Base-by-base conservation (phyloP, 2,329 filamentous ascomycete species). In the Epicoccum sorghinum region DNA sequence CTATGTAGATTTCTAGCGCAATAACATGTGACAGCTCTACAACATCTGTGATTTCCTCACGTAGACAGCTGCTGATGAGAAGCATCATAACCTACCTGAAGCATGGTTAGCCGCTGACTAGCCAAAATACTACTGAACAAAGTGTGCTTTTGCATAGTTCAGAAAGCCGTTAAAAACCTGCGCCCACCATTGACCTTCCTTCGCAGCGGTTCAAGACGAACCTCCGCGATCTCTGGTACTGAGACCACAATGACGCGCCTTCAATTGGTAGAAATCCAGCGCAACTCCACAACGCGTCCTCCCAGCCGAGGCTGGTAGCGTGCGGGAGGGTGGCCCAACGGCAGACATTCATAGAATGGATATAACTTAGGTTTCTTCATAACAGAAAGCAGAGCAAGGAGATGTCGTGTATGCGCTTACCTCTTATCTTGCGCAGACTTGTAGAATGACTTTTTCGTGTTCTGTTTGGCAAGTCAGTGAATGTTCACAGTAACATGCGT, bases 271-370 rank as follows among this genome's bases (percentile, higher is more conserved):
- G 71, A 60, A 61, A 65, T 68, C 64, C 70, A 70, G 66, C 73
- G 72, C 78, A 85, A 89, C 88, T 90, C 85, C 87, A 90, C 88
- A 87, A 90, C 88, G 82, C 72, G 76, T 90, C 88, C 81, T 90
- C 76, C 79, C 82, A 76, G 69, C 70, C 75, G 66, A 74, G 55
- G 57, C 73, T 62, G 69, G 85, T 91, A 79, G 73, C 84, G 87
- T 89, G 85, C 75, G 87, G 84, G 82, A 90, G 89, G 79, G 84
- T 86, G 83, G 84, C 86, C 89, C 80, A 87, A 87, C 80, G 73
- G 78, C 77, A 76, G 66, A 82, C 80, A 82, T 55, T 84, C 81
- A 74, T 84, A 82, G 82, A 84, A 84, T 84, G 82, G 82, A 84
- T 84, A 81, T 80, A 83, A 55, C 52, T 82, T 83, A 73, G 79